Evolutionary conservation across 129 eudicot genomes (phyloP), one percentile per base, ranked within the genome.

Genomic region (Scalesia atractyloides): DNA sequence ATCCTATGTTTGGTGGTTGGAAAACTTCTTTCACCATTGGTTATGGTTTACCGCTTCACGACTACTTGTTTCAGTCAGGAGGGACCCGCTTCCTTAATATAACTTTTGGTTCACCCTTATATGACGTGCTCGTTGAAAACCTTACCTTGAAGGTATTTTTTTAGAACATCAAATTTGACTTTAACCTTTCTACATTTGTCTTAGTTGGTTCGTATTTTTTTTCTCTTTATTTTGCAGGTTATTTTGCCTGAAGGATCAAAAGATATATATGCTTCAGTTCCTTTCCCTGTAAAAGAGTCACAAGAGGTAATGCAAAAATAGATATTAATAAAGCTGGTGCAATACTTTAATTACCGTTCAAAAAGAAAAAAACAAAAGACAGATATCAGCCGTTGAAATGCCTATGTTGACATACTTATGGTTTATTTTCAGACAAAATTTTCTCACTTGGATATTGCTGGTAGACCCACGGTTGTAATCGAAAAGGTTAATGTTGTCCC

Each of bases 1-100:
- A 84, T 84, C 99, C 99, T 16, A 81, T 95, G 96, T 83, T 95
- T 80, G 99, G 99, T 75, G 97, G 99, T 73, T 95, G 99, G 99
- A 90, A 81, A 83, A 90, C 97, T 43, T 54, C 89, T 10, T 95
- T 95, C 63, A 95, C 97, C 44, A 86, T 95, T 51, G 99, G 99
- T 76, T 95, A 90, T 74, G 88, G 99, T 63, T 75, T 95, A 86
- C 96, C 96, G 0, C 96, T 95, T 51, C 80, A 76, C 66, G 97
- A 95, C 64, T 95, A 66, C 83, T 80, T 95, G 82, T 95, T 88
- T 77, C 87, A 81, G 36, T 81, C 94, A 12, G 94, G 69, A 19
- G 97, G 94, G 66, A 83, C 76, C 56, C 97, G 99, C 51, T 86
- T 84, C 26, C 86, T 90, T 6, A 82, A 90, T 76, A 61, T 86